A percentile compares a stretch with the other conserved stretches of the same genome.
Conservation (phyloP, 108 stramenopile species). For the Hondaea fermentalgiana region DNA sequence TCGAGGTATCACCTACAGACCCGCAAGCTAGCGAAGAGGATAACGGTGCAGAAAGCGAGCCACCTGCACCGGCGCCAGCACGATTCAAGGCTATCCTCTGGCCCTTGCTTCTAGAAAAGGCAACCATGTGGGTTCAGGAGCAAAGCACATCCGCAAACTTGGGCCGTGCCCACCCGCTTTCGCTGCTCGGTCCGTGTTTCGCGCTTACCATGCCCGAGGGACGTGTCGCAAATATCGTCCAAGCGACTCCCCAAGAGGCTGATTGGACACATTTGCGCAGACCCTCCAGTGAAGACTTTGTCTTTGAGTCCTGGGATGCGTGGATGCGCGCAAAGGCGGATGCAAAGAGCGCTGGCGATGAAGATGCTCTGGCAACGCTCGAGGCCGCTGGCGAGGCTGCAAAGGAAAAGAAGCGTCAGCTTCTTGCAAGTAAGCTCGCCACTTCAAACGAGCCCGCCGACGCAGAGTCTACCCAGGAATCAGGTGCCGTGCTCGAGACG, state of each 20-base stretch:
- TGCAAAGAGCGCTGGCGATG: not conserved
- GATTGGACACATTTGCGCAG: not conserved
- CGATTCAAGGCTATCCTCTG: not conserved
- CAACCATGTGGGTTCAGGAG: not conserved
- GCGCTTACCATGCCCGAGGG: not conserved
- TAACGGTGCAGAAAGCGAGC: not conserved
- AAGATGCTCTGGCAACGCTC: not conserved
- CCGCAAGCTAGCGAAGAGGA: not conserved
- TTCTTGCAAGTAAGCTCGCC: not conserved
- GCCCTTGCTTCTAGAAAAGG: not conserved
- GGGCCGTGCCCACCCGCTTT: not conserved
- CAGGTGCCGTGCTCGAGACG: not conserved
- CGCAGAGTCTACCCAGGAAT: not conserved
- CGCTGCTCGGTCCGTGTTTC: not conserved
- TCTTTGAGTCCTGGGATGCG: not conserved
- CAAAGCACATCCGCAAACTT: not conserved
- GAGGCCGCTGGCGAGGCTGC: not conserved
- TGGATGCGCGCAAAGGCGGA: not conserved
- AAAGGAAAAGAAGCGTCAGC: not conserved
- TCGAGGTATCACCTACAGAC: not conserved
- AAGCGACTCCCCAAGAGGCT: not conserved
- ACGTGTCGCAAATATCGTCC: not conserved
- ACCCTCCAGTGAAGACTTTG: not conserved
- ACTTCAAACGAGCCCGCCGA: not conserved
- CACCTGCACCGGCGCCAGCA: not conserved